A percentile compares a stretch with the other conserved stretches of the same genome.
Conservation (phyloP, 2,329 filamentous ascomycete species). For the Neocucurbitaria cava region DNA sequence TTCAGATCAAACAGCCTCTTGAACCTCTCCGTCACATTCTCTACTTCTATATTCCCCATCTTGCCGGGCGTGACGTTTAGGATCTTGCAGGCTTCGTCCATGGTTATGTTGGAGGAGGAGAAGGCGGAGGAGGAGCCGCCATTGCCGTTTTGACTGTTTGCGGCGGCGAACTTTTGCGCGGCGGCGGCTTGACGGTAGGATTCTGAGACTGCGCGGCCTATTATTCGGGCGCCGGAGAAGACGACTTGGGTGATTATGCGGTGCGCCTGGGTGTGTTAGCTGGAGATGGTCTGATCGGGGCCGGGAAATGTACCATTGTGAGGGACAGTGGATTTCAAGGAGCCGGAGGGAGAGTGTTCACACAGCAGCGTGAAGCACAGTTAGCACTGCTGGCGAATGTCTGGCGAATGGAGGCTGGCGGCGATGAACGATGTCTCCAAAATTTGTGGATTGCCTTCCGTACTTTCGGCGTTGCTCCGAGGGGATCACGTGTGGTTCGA, state of each 20-base stretch:
- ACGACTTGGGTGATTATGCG: constrained; percentile 94
- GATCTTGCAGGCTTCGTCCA: constrained; percentile 97
- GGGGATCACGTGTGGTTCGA: constrained; percentile 30
- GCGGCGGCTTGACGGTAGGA: constrained; percentile 96
- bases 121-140: constrained; percentile 57
- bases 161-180: constrained; percentile 79
- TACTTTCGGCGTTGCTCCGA: constrained; percentile 31
- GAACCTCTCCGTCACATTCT: constrained; percentile 83
- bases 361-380: neutral
- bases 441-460: constrained; percentile 39
- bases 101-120: constrained; percentile 76
- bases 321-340: neutral
- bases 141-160: constrained; percentile 70
- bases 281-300: neutral
- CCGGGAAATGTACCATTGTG: constrained; percentile 35
- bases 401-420: constrained; percentile 21
- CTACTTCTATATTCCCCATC: constrained; percentile 76
- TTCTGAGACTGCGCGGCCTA: constrained; percentile 91
- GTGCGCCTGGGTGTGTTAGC: constrained; percentile 72
- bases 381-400: constrained; percentile 1
- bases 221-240: constrained; percentile 86
- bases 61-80: constrained; percentile 92
- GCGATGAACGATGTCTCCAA: constrained; percentile 24
- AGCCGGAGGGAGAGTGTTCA: neutral
- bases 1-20: constrained; percentile 95